These are phyloP conservation scores for Dendrobium chrysotoxum DNA, from an alignment of 106 monocot species.

Conservation along the genomic window DNA sequence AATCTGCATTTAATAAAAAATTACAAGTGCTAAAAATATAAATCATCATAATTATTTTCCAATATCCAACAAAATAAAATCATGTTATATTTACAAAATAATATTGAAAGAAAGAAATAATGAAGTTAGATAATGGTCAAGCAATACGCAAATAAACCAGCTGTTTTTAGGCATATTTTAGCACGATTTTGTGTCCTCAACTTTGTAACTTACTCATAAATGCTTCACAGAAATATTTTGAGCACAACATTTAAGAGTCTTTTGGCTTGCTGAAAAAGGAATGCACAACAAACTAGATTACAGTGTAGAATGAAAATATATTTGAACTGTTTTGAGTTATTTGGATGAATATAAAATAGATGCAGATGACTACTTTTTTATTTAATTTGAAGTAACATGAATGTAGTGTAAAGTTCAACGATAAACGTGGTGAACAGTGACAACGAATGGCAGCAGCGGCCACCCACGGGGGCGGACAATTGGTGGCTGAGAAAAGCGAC, in stretches of 20 bases:
- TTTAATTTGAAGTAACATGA: too few species aligned
- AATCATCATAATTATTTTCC: not conserved
- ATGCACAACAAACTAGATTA: too few species aligned
- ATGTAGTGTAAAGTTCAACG: too few species aligned
- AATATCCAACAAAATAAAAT: not conserved
- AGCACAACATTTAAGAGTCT: not conserved
- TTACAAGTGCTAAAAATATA: not conserved
- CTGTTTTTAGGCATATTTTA: not conserved
- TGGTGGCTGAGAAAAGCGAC: too few species aligned
- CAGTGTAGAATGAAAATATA: too few species aligned
- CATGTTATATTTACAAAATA: not conserved
- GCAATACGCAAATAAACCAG: not conserved
- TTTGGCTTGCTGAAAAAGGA: not conserved
- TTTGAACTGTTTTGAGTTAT: too few species aligned
- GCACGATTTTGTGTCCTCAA: not conserved
- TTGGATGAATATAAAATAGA: too few species aligned
- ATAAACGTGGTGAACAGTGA: too few species aligned
- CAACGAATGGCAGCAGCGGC: too few species aligned
- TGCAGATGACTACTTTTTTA: too few species aligned
- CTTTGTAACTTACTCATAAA: not conserved
- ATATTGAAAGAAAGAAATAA: not conserved
- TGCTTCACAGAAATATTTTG: not conserved
- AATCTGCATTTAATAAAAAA: conserved; percentile 38
- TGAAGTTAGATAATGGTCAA: not conserved
- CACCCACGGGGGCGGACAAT: too few species aligned